Percentiles rank a stretch among this genome's conserved stretches.
phyloP scores from a whole-genome alignment of 2,329 filamentous ascomycete species.

The Aspergillus cejpii region DNA sequence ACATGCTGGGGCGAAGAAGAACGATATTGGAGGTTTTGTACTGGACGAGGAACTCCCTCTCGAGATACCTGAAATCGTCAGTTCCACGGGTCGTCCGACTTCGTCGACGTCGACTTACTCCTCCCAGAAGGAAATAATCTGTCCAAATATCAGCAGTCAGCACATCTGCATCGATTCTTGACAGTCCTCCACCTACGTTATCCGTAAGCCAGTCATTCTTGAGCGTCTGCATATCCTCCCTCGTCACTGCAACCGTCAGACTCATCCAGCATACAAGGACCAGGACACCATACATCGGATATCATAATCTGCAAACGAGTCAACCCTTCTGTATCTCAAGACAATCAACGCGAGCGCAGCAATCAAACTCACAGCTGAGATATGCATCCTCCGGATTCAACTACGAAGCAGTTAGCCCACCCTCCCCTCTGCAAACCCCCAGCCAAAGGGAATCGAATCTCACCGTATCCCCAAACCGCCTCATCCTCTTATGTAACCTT shows the following conservation, averaged over 20 bases:
- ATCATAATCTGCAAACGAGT: constrained; percentile 51
- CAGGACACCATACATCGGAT: constrained; percentile 51
- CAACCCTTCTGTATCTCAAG: constrained; percentile 5
- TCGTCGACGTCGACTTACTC: constrained; percentile 54
- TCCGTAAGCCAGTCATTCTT: constrained; percentile 95
- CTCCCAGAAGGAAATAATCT: constrained; percentile 98
- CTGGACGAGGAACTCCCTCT: constrained; percentile 74
- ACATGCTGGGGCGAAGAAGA: constrained; percentile 86
- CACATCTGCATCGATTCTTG: constrained; percentile 14
- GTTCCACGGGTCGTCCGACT: constrained; percentile 1
- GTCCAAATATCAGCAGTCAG: constrained; percentile 6
- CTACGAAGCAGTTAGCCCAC: constrained; percentile 25
- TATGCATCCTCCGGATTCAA: constrained; percentile 61
- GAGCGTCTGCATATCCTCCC: constrained; percentile 80
- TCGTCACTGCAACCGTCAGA: constrained; percentile 57
- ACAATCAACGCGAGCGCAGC: no score
- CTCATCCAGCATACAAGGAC: neutral
- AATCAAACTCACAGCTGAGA: constrained; percentile 56
- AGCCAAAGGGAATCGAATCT: no score
- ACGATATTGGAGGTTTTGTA: constrained; percentile 81
- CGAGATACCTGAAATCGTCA: constrained; percentile 57
- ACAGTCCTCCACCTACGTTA: constrained; percentile 56
- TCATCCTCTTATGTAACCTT: constrained; percentile 34
- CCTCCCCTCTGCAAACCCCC: neutral
- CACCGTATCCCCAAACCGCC: constrained; percentile 35